Conservation (phyloP, 306 rosid genomes). For the Cicer pinnatifidum region DNA sequence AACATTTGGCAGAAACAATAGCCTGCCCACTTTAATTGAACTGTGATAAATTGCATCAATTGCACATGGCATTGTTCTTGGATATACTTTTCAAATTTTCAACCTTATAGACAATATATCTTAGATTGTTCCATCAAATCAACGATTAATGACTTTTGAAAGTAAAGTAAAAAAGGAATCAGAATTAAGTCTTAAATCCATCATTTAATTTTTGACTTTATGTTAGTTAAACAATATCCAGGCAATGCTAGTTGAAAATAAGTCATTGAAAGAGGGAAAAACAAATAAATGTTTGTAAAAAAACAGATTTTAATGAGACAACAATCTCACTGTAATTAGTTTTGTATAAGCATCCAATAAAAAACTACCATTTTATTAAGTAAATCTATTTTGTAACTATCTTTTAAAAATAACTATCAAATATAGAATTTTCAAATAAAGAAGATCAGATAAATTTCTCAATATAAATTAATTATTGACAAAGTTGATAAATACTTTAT, state of each 20-base stretch:
- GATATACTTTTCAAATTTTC: conserved; percentile 17
- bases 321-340: too few species aligned
- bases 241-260: conserved; percentile 16
- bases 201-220: conserved; percentile 40
- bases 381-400: too few species aligned
- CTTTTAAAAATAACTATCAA: too few species aligned
- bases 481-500: too few species aligned
- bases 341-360: too few species aligned
- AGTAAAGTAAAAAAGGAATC: conserved; percentile 17
- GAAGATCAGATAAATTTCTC: too few species aligned
- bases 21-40: conserved; percentile 27
- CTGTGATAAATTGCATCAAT: conserved; percentile 38
- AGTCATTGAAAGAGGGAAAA: neutral
- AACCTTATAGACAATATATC: conserved; percentile 43
- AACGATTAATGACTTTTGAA: conserved; percentile 19
- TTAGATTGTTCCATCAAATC: conserved; percentile 38
- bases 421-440: too few species aligned
- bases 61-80: conserved; percentile 51
- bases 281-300: neutral
- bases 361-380: too few species aligned
- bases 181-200: conserved; percentile 36
- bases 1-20: conserved; percentile 33
- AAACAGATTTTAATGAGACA: too few species aligned
- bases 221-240: conserved; percentile 40
- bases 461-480: too few species aligned